Conservation (phyloP, 306 rosid species). For the Betula pendula region DNA sequence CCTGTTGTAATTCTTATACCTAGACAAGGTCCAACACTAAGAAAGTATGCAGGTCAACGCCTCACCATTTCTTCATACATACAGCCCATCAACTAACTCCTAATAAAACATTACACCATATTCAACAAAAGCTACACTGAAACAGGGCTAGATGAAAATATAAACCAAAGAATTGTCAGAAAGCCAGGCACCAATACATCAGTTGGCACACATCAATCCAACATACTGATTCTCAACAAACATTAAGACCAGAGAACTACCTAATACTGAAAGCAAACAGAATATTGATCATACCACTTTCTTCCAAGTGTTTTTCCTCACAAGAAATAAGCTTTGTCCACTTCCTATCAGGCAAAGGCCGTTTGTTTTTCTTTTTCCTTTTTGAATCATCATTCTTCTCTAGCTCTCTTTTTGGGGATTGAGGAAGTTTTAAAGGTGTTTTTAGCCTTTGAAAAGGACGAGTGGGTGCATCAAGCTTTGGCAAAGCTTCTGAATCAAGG, state of each 20-base stretch:
- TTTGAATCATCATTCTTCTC: slow-evolving; percentile 39
- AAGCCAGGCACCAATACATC: neutral
- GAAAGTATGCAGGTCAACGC: neutral
- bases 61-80: neutral
- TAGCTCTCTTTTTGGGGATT: slow-evolving; percentile 39
- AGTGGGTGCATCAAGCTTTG: slow-evolving; percentile 86
- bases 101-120: slow-evolving; percentile 1
- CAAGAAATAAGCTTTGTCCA: slow-evolving; percentile 69
- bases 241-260: slow-evolving; percentile 18
- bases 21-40: neutral
- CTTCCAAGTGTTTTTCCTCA: slow-evolving; percentile 53
- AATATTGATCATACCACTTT: slow-evolving; percentile 53
- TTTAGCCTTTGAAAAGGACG: slow-evolving; percentile 71
- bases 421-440: slow-evolving; percentile 51
- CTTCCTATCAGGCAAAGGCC: slow-evolving; percentile 86
- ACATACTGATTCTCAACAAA: neutral
- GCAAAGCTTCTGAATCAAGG: slow-evolving; percentile 67
- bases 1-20: neutral
- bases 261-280: neutral
- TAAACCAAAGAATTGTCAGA: slow-evolving; percentile 13
- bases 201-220: neutral
- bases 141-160: slow-evolving; percentile 9
- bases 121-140: neutral
- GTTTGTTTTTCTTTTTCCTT: slow-evolving; percentile 51
- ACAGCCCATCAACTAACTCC: neutral